Base-by-base conservation (phyloP, 495 filamentous ascomycete species). In the Penicillium angulare region DNA sequence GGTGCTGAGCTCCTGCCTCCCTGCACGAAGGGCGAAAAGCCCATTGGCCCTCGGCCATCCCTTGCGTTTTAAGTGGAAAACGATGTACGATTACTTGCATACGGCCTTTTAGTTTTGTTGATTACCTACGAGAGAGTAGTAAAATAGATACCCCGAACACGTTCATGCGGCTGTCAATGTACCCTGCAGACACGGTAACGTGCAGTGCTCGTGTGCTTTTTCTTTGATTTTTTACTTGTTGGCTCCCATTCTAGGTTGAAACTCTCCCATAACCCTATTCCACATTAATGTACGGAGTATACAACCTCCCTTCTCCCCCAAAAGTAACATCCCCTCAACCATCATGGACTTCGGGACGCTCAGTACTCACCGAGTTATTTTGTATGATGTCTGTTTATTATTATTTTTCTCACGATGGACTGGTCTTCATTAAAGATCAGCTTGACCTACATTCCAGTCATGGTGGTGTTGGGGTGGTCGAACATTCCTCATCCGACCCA, bases 91-190 rank as follows among this genome's bases (percentile, higher is more conserved):
- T 64, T 64, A 56, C 55, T 64, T 61, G 57, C 55, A 61, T 57
- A 56, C 36, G 43, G 32, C 40, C 50, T 49, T 49, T 43, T 35
- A 27, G 8, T 31, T 48, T 45, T 50, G 47, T 31, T 22, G 35
- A 40, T 23, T 47, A 52, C 52, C 50, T 56, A 48, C 47, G 23
- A 53, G 58, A 43, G 20, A 56, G 47, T 51, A 63, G 50, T 41
- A 41, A 41, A 41, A 23, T 17, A 65, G 62, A 65, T 65, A 65
- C 62, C 62, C 62, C 61, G 52, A 61, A 69, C 69, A 71, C 68
- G 69, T 73, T 73, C 69, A 59, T 65, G 64, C 56, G 43, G 61
- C 67, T 69, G 69, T 71, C 66, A 71, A 53, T 38, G 35, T 53
- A 50, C 55, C 52, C 52, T 67, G 62, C 67, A 64, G 65, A 44